Evolutionary conservation across 2,329 filamentous ascomycete species (phyloP).

Genomic region (Nothopassalora personata): DNA sequence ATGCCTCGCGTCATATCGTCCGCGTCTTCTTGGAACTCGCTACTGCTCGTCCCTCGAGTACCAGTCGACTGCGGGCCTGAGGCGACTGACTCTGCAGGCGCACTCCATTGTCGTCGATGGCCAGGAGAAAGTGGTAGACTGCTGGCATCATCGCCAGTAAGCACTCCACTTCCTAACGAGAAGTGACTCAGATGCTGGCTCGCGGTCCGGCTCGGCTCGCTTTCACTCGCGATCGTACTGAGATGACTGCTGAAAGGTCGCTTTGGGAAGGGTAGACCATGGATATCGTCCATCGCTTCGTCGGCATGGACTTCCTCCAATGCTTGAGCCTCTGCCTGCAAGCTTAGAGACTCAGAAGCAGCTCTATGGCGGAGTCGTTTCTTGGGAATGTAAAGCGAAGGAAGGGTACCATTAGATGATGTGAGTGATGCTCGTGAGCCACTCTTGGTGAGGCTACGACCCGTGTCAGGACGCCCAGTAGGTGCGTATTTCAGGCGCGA

Average conservation of each 20-base stretch:
- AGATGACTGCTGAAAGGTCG: conserved; percentile 30
- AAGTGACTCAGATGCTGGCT: conserved; percentile 31
- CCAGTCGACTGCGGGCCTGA: conserved; percentile 17
- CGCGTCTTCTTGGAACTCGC: conserved; percentile 18
- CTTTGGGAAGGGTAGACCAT: conserved; percentile 28
- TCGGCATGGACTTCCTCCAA: conserved; percentile 2
- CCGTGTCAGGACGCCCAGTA: conserved; percentile 16
- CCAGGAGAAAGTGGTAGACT: conserved; percentile 23
- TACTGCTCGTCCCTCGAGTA: conserved; percentile 12
- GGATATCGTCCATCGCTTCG: conserved; percentile 28
- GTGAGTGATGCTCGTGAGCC: conserved; percentile 24
- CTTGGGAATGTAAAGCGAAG: conserved; percentile 31
- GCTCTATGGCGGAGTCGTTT: conserved; percentile 27
- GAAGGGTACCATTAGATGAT: conserved; percentile 26
- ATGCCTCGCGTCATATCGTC: conserved; percentile 30
- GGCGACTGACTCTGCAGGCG: conserved; percentile 22
- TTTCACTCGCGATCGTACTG: conserved; percentile 35
- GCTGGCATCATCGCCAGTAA: conserved; percentile 29
- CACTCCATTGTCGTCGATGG: conserved; percentile 19
- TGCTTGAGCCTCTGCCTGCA: conserved; percentile 12
- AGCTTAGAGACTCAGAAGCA: conserved; percentile 20
- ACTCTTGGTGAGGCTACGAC: conserved; percentile 18
- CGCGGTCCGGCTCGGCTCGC: conserved; percentile 24
- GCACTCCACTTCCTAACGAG: conserved; percentile 29
- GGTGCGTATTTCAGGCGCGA: conserved; percentile 24